These are phyloP conservation scores for Trichocomaceae sp. DNA, from an alignment of 2,329 filamentous ascomycete genomes.

Conservation along the genomic window DNA sequence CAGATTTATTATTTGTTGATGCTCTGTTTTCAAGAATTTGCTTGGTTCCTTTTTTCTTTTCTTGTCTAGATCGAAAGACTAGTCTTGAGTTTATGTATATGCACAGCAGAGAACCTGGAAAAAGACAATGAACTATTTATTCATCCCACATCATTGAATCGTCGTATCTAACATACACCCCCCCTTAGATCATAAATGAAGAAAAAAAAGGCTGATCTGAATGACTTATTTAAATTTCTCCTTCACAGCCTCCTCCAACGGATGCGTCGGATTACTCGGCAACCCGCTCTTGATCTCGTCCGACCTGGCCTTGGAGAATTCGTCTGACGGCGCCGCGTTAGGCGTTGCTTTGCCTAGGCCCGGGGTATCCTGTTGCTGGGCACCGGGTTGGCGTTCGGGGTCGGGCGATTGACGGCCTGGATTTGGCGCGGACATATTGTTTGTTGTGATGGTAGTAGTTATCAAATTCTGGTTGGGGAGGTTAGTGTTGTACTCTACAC, in stretches of 20 bases:
- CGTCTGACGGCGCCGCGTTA: constrained; percentile 36
- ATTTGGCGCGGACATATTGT: constrained; percentile 24
- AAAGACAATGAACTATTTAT: constrained; percentile 3
- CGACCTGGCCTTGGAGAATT: constrained; percentile 21
- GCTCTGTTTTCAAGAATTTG: not conserved
- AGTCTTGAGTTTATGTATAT: too few species aligned
- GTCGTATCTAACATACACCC: too few species aligned
- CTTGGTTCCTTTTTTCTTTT: not conserved
- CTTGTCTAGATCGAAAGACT: not conserved
- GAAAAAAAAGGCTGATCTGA: too few species aligned
- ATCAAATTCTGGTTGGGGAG: not conserved
- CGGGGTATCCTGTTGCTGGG: constrained; percentile 56
- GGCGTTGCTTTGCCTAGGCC: constrained; percentile 54
- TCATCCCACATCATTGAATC: too few species aligned
- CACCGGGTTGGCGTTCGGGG: constrained; percentile 60
- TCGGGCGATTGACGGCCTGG: constrained; percentile 71
- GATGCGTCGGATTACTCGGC: constrained; percentile 38
- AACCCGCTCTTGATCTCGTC: constrained; percentile 25
- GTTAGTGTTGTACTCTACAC: too few species aligned
- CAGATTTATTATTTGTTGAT: not conserved
- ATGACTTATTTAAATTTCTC: constrained; percentile 26
- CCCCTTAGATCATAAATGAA: too few species aligned
- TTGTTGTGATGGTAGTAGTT: too few species aligned
- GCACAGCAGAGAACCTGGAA: constrained; percentile 4
- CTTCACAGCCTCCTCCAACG: constrained; percentile 32